phyloP scores from a whole-genome alignment of 768 basidiomycete species.

The Amanita phalloides region DNA sequence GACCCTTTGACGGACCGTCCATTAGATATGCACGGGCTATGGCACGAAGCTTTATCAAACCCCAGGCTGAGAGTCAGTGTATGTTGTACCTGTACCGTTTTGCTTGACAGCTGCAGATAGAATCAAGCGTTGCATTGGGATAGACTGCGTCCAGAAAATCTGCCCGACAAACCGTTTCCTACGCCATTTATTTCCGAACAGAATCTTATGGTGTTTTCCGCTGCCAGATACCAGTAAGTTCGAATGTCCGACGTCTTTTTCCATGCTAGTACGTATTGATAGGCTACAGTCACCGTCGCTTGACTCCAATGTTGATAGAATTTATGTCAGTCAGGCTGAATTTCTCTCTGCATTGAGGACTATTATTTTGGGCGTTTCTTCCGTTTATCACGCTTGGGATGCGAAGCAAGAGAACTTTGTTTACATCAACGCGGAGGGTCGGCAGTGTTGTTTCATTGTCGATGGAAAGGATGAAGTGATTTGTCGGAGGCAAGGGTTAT shows the following conservation, averaged over 20 bases:
- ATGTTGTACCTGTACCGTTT: conserved; percentile 1
- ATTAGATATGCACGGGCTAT: conserved; percentile 5
- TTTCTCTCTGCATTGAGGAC: conserved; percentile 43
- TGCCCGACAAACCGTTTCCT: conserved; percentile 16
- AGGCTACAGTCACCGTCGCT: conserved; percentile 41
- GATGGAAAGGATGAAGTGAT: conserved; percentile 48
- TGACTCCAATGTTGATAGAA: conserved; percentile 23
- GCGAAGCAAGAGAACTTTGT: conserved; percentile 41
- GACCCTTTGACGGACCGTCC: not conserved
- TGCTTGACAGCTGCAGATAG: conserved; percentile 17
- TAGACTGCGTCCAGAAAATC: conserved; percentile 27
- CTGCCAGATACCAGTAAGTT: conserved; percentile 52
- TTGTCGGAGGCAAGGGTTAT: conserved; percentile 38
- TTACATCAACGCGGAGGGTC: conserved; percentile 25
- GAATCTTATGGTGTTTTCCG: conserved; percentile 35
- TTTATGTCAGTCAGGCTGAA: conserved; percentile 35
- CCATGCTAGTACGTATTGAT: conserved; percentile 2
- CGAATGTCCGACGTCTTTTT: not conserved
- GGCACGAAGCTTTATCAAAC: conserved; percentile 9
- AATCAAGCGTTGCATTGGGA: conserved; percentile 58
- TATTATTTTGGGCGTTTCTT: conserved; percentile 59
- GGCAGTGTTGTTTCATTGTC: conserved; percentile 29
- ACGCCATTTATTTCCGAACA: conserved; percentile 68
- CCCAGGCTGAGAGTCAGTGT: conserved; percentile 7
- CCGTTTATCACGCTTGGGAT: conserved; percentile 59